Base-by-base conservation (phyloP, 352 stramenopile genomes). In the Pythium graminicola region DNA sequence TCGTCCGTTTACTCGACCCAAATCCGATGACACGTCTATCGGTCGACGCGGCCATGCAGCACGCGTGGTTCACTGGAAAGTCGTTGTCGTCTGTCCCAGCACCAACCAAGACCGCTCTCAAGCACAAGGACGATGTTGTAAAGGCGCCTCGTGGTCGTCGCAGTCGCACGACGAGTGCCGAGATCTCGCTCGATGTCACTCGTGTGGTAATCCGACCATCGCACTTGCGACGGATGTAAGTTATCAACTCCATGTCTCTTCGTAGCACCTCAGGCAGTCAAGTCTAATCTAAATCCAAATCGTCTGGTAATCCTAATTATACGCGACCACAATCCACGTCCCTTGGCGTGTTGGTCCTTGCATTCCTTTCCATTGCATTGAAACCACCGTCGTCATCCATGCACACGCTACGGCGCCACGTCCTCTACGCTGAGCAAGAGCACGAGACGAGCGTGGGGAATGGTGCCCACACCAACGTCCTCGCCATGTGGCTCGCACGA, bases 131-230 rank as follows among this genome's bases (percentile, higher is more conserved):
- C 19, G 61, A 38, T 51, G 28, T 22, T 4, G n/a, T 11, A 31
- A 52, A 38, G 38, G 23, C 19, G 24, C 22, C 23, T n/a, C 8
- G 2, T 33, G 24, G 49, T 16, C 38, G 50, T 2, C n/a, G 40
- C 19, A 6, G 48, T 4, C 48, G 48, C 26, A 57, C 48, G 19
- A 26, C 41, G 9, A 63, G 56, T 43, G 64, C 61, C 33, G 78
- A 83, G 60, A 86, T 89, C 54, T 72, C 64, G 26, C 72, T 89
- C 32, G 73, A 83, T 6, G 62, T 57, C 22, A 87, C 78, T 11
- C 73, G 78, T 14, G 61, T 89, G 17, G 52, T 64, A 45, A 72
- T 87, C 23, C 67, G 57, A 14, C 55, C 55, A 27, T 63, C 55
- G 33, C 20, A 5, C 24, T 35, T 55, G 14, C 44, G 32, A 22